Evolutionary conservation across 208 protist species (phyloP).

Genomic region (Herpetomonas muscarum): DNA sequence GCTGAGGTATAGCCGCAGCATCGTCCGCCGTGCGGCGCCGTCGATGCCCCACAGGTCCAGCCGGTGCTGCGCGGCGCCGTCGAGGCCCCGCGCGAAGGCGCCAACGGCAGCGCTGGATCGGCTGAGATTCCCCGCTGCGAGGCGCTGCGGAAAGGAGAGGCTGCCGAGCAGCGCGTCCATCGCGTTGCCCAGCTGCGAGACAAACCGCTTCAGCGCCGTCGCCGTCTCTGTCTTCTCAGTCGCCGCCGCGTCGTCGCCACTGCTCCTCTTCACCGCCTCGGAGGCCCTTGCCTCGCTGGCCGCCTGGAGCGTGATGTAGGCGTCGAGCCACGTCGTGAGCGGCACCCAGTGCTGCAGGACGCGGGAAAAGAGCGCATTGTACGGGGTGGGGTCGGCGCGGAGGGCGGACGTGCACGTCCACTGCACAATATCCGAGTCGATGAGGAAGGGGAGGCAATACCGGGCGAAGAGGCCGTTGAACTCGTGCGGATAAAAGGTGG

Average conservation of each 20-base stretch:
- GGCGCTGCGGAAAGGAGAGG: slow-evolving; percentile 45
- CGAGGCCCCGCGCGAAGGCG: slow-evolving; percentile 6
- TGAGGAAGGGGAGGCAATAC: slow-evolving; percentile 53
- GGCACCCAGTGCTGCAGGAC: slow-evolving; percentile 48
- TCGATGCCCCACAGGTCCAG: slow-evolving; percentile 42
- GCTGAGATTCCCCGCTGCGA: slow-evolving; percentile 11
- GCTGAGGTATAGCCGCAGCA: slow-evolving; percentile 71
- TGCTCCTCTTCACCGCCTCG: neutral
- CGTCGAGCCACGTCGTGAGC: slow-evolving; percentile 45
- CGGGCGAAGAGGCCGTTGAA: slow-evolving; percentile 42
- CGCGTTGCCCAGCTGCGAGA: slow-evolving; percentile 61
- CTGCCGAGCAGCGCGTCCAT: slow-evolving; percentile 43
- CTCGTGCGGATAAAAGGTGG: slow-evolving; percentile 19
- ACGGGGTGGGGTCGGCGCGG: slow-evolving; percentile 19
- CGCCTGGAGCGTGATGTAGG: slow-evolving; percentile 22
- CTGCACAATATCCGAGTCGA: slow-evolving; percentile 37
- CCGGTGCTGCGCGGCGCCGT: slow-evolving; percentile 1
- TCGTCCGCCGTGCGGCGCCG: slow-evolving; percentile 53
- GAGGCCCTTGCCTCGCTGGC: slow-evolving; percentile 1
- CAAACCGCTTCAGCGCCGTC: slow-evolving; percentile 28
- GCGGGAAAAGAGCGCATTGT: slow-evolving; percentile 34
- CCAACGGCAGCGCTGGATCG: neutral
- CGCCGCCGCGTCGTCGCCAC: neutral
- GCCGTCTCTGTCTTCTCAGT: neutral
- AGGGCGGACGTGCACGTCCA: slow-evolving; percentile 26